Evolutionary conservation across 2,329 filamentous ascomycete species (phyloP).

Genomic region (Aspergillus fructus): DNA sequence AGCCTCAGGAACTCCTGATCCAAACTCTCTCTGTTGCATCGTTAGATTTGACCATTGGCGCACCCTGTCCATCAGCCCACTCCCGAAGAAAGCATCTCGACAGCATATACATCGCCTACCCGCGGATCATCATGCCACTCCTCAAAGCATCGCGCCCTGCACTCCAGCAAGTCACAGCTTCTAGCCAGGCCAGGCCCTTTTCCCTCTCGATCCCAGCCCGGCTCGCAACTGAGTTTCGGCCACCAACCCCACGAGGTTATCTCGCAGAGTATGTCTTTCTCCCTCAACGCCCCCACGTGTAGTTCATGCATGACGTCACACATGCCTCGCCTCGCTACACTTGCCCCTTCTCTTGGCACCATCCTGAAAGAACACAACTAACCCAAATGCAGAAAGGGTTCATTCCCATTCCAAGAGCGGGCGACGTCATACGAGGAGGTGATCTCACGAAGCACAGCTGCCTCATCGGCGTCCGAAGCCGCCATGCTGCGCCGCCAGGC

Average conservation of each 20-base stretch:
- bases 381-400: neutral
- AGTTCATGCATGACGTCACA: neutral
- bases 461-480: neutral
- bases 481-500: neutral
- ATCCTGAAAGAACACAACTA: neutral
- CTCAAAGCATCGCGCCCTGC: neutral
- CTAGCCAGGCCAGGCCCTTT: neutral
- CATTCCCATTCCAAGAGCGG: neutral
- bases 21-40: neutral
- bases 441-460: neutral
- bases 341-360: neutral
- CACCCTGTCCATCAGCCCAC: neutral
- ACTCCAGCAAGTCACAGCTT: neutral
- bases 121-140: neutral
- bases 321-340: neutral
- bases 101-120: neutral
- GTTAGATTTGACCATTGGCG: no score
- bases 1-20: neutral
- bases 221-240: neutral
- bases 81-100: neutral
- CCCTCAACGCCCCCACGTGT: neutral
- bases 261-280: conserved; percentile 2
- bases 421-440: conserved; percentile 1
- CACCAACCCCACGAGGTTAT: neutral
- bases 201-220: conserved; percentile 3